These are phyloP conservation scores for Glycine soja DNA, from an alignment of 306 rosid genomes.

Conservation along the genomic window DNA sequence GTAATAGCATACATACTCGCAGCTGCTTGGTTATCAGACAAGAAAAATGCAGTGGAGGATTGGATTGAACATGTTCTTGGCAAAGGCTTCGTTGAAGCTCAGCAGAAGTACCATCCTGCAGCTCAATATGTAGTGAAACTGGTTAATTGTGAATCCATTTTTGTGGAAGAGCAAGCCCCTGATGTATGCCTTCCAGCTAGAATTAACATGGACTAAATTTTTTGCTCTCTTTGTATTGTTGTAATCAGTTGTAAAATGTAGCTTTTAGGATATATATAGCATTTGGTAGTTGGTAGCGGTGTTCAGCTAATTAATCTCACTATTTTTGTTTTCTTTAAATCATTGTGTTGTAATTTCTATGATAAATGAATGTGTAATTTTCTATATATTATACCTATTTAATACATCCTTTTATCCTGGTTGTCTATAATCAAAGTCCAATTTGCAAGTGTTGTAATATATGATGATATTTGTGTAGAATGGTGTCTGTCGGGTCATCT, in stretches of 20 bases:
- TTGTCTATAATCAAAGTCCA: not conserved
- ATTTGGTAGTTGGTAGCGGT: slow-evolving; percentile 50
- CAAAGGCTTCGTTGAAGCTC: slow-evolving; percentile 66
- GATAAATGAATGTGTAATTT: slow-evolving; percentile 47
- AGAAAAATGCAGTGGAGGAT: slow-evolving; percentile 60
- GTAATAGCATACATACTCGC: slow-evolving; percentile 82
- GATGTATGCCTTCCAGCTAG: slow-evolving; percentile 81
- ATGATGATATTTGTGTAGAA: not conserved
- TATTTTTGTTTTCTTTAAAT: slow-evolving; percentile 47
- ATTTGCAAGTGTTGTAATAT: not conserved
- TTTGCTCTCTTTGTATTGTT: slow-evolving; percentile 46
- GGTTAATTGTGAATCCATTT: slow-evolving; percentile 57
- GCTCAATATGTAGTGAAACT: slow-evolving; percentile 59
- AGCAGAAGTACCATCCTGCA: slow-evolving; percentile 50
- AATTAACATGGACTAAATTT: slow-evolving; percentile 66
- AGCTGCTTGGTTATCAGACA: slow-evolving; percentile 77
- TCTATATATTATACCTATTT: not conserved
- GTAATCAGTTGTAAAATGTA: slow-evolving; percentile 69
- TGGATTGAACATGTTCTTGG: slow-evolving; percentile 78
- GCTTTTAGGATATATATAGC: slow-evolving; percentile 57
- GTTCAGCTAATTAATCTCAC: slow-evolving; percentile 49
- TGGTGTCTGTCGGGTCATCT: not conserved
- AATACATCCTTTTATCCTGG: not conserved
- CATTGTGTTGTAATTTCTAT: slow-evolving; percentile 48
- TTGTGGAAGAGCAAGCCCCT: slow-evolving; percentile 60